phyloP scores from a whole-genome alignment of 345 rosid genomes.

The Citrus mangshanensis region DNA sequence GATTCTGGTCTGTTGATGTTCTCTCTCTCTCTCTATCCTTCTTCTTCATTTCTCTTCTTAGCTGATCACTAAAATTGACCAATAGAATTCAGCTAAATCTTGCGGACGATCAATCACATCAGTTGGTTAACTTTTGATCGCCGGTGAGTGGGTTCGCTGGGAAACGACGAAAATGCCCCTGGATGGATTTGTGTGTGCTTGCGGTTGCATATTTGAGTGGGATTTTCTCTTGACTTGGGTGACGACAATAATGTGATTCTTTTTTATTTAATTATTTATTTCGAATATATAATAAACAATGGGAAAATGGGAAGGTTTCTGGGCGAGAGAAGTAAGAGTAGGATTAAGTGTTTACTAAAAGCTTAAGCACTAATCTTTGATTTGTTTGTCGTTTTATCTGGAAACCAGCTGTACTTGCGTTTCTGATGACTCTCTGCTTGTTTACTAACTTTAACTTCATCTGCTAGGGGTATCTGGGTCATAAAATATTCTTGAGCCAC shows the following conservation, averaged over 20 bases:
- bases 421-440: background rate
- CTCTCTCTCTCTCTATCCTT: background rate
- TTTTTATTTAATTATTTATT: background rate
- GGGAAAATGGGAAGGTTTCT: conserved; percentile 13
- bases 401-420: conserved; percentile 19
- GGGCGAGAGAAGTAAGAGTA: background rate
- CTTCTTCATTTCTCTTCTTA: background rate
- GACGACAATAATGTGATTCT: background rate
- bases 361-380: conserved; percentile 9
- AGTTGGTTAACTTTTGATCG: background rate
- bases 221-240: conserved; percentile 17
- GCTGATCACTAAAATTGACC: background rate
- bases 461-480: conserved; percentile 24
- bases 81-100: no score
- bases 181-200: background rate
- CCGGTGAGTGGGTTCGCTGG: conserved; percentile 9
- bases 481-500: background rate
- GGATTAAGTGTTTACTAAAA: background rate
- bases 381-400: conserved; percentile 3
- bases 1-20: conserved; percentile 60
- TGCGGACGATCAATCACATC: conserved; percentile 9
- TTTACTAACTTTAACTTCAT: background rate
- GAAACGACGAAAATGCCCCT: conserved; percentile 26
- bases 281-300: background rate
- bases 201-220: conserved; percentile 2